phyloP scores from a whole-genome alignment of 169 alveolate genomes.

The Plasmodium relictum region DNA sequence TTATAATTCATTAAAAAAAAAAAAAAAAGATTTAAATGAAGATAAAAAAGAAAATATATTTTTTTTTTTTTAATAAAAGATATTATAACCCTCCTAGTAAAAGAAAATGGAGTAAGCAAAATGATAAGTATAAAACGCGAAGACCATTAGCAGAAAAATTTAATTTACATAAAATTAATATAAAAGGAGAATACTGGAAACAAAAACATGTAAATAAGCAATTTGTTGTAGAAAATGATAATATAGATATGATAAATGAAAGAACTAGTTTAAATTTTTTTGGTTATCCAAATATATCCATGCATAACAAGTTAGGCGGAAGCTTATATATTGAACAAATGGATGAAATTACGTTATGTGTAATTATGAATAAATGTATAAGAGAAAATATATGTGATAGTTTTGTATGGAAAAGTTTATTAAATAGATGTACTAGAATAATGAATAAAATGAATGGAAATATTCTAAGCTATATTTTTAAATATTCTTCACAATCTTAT shows the following conservation, averaged over 20 bases:
- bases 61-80: slow-evolving; percentile 34
- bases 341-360: slow-evolving; percentile 84
- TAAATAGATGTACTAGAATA: slow-evolving; percentile 79
- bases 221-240: slow-evolving; percentile 76
- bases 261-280: slow-evolving; percentile 81
- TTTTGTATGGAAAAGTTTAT: slow-evolving; percentile 80
- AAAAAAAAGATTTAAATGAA: slow-evolving; percentile 35
- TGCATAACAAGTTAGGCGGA: slow-evolving; percentile 84
- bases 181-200: slow-evolving; percentile 89
- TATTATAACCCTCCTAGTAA: slow-evolving; percentile 58
- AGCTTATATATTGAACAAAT: slow-evolving; percentile 84
- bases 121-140: slow-evolving; percentile 83
- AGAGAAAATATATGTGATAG: slow-evolving; percentile 79
- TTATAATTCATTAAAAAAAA: too few species aligned
- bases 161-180: slow-evolving; percentile 84
- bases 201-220: slow-evolving; percentile 80
- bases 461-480: slow-evolving; percentile 79
- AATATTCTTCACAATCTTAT: slow-evolving; percentile 79
- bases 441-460: slow-evolving; percentile 82
- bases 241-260: slow-evolving; percentile 70
- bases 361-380: slow-evolving; percentile 83
- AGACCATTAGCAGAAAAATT: slow-evolving; percentile 88
- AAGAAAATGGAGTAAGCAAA: slow-evolving; percentile 89
- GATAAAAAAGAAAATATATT: slow-evolving; percentile 11
- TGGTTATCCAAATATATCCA: slow-evolving; percentile 87